These are phyloP conservation scores for Mimosa pudica DNA, from an alignment of 306 rosid genomes.

Conservation along the genomic window DNA sequence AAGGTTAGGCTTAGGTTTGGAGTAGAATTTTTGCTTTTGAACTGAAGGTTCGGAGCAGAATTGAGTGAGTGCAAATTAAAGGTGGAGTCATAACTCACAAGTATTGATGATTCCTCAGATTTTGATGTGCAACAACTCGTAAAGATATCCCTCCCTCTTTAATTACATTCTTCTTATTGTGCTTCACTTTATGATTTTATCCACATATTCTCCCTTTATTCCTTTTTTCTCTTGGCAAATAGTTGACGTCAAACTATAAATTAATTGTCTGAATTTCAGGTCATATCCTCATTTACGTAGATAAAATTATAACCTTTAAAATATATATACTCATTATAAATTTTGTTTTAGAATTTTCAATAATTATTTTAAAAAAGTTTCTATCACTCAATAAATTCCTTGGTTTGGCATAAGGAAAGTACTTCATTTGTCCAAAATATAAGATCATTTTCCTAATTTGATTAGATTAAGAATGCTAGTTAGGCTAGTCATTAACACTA, in stretches of 20 bases:
- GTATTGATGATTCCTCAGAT: constrained; percentile 22
- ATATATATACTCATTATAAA: background rate
- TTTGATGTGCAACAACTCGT: constrained; percentile 21
- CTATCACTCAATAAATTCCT: background rate
- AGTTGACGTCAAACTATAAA: no score
- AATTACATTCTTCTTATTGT: background rate
- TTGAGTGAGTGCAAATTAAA: constrained; percentile 2
- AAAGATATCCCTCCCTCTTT: background rate
- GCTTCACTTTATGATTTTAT: background rate
- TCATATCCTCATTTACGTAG: background rate
- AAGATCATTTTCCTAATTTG: no score
- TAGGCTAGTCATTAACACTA: no score
- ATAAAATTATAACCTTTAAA: background rate
- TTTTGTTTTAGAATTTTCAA: background rate
- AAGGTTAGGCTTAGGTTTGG: no score
- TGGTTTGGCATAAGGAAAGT: no score
- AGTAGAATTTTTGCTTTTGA: no score
- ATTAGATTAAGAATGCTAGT: no score
- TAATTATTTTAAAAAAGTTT: background rate
- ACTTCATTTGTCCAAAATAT: no score
- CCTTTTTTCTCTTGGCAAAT: background rate
- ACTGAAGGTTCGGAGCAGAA: no score
- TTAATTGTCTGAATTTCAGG: background rate
- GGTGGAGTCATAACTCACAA: constrained; percentile 40
- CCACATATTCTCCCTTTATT: background rate